Base-by-base conservation (phyloP, 306 rosid genomes). In the Pyrus pyrifolia region DNA sequence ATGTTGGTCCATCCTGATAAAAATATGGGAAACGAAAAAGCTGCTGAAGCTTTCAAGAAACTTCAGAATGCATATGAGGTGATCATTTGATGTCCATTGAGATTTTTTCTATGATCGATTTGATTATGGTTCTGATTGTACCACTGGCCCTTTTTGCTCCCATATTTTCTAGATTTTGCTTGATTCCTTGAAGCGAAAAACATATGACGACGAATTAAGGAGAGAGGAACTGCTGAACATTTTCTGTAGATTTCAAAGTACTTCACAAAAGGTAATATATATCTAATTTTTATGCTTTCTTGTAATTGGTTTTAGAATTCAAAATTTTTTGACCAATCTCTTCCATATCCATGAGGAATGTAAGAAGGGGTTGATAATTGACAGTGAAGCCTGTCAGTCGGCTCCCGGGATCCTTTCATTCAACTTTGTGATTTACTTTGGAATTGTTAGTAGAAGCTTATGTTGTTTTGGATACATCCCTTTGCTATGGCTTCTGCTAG, bases 41-140 rank as follows among this genome's bases (percentile, higher is more conserved):
- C 99, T 7, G 99, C 81, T 57, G 99, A 96, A 86, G 98, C 99
- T 77, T 96, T 96, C 76, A 92, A 96, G 88, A 96, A 92, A 86
- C 99, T 96, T 83, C 99, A 96, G 77, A 96, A 96, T 85, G 99
- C 99, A 51, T 96, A 96, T 52, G 99, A 96, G 93, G 99, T 91
- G 71, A 71, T 76, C 35, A 38, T 79, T 68, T 62, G 52, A 52
- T 84, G 76, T 69, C 53, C 17, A 53, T 38, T 23, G 11, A 12
- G 4, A 25, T 29, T 67, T 18, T 55, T 51, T 53, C 67, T 70
- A 35, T 67, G 21, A 21, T 51, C 21, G 68, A 57, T 13, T 25
- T 23, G 33, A 23, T 44, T 67, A 19, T 68, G 57, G 45, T 13
- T 85, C 49, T 72, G 78, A 63, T 69, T 84, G 57, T 82, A 19